Evolutionary conservation across 306 rosid genomes (phyloP).

Genomic region (Citrullus mucosospermus): DNA sequence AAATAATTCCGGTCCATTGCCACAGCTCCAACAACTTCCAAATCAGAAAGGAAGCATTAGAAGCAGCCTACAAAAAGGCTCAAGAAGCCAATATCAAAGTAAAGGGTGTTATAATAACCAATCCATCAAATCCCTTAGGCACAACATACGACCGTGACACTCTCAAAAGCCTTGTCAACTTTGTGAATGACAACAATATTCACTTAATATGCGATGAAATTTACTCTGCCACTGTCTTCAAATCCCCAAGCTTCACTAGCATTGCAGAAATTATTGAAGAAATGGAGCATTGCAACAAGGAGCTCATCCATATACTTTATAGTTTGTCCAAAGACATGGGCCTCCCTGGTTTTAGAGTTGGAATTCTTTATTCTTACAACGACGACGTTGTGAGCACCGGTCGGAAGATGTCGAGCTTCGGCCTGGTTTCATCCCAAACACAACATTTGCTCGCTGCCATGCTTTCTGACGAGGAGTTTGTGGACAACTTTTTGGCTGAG

Average conservation of each 20-base stretch:
- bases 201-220: slow-evolving; percentile 86
- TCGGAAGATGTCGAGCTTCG: slow-evolving; percentile 92
- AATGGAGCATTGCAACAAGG: slow-evolving; percentile 27
- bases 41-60: slow-evolving; percentile 53
- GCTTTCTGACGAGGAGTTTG: slow-evolving; percentile 55
- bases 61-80: slow-evolving; percentile 52
- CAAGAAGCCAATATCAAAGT: slow-evolving; percentile 38
- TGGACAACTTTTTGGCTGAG: slow-evolving; percentile 25
- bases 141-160: slow-evolving; percentile 47
- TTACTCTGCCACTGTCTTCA: slow-evolving; percentile 71
- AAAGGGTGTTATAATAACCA: slow-evolving; percentile 66
- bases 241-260: slow-evolving; percentile 33
- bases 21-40: slow-evolving; percentile 63
- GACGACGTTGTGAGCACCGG: slow-evolving; percentile 42
- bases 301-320: slow-evolving; percentile 59
- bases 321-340: slow-evolving; percentile 94
- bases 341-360: slow-evolving; percentile 76
- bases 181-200: slow-evolving; percentile 47
- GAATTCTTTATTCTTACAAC: slow-evolving; percentile 77
- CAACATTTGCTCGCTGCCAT: slow-evolving; percentile 54
- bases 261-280: slow-evolving; percentile 49
- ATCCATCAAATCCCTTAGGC: slow-evolving; percentile 89
- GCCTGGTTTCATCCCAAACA: slow-evolving; percentile 68
- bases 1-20: slow-evolving; percentile 52
- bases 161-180: slow-evolving; percentile 44